Evolutionary conservation across 805 yeast species (phyloP), one percentile per base, ranked within the genome.

Genomic region (Vanderwaltozyma polyspora): DNA sequence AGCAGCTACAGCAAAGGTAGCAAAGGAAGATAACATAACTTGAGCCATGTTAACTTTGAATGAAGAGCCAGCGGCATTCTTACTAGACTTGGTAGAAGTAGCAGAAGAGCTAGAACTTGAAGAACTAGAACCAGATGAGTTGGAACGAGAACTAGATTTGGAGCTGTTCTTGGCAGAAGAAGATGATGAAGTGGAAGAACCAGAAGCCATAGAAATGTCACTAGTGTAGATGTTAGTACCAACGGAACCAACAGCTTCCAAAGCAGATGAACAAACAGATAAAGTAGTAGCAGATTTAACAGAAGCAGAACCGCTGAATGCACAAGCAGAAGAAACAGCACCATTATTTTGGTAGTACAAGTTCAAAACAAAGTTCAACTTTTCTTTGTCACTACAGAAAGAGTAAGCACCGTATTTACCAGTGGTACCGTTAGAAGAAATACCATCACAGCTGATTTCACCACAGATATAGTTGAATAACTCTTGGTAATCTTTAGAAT

Each of bases 391-490:
- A 15, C 73, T 63, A 59, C 91, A 81, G 76, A 69, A 77, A 13
- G 89, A 79, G 62, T 67, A 74, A 19, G 77, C 67, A 58, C 91
- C 91, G 55, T 81, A 81, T 6, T 52, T 48, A 54, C 89, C 91
- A 16, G 64, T 56, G 32, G 70, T 59, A 63, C 84, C 87, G 55
- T 79, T 68, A 28, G 67, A 70, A 33, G 57, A 53, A 44, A 81
- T 77, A 48, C 75, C 84, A 27, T 59, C 57, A 63, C 93, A 81
- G 41, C 63, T 64, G 40, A 71, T 58, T 18, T 58, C 42, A 43
- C 68, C 70, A 62, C 93, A 81, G 28, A 80, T 67, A 38, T 58
- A 59, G 25, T 68, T 57, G 61, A 67, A 81, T 45, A 81, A 61
- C 28, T 67, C 74, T 37, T 68, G 65, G 55, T 80, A 81, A 48